phyloP scores from a whole-genome alignment of 352 stramenopile species.

The Hyaloperonospora brassicae region DNA sequence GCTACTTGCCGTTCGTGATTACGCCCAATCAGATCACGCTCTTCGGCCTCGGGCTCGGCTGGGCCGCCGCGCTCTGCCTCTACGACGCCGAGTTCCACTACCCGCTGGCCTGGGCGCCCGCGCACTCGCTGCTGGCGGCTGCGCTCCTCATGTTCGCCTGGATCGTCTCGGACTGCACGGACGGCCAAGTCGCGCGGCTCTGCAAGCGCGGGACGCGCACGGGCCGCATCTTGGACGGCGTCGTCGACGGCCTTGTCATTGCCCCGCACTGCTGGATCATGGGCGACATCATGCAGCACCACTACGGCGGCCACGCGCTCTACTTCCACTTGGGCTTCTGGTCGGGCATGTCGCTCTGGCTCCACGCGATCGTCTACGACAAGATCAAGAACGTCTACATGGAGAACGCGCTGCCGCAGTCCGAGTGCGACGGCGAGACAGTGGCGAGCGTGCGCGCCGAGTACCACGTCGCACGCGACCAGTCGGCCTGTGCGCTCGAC shows the following conservation, averaged over 20 bases:
- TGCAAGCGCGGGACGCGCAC: constrained; percentile 78
- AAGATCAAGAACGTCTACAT: constrained; percentile 86
- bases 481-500: constrained; percentile 56
- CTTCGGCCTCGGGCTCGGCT: constrained; percentile 64
- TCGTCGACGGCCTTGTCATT: constrained; percentile 71
- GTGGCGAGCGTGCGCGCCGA: constrained; percentile 73
- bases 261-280: constrained; percentile 64
- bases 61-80: constrained; percentile 54
- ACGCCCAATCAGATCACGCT: constrained; percentile 84
- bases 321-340: constrained; percentile 51
- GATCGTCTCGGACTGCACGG: constrained; percentile 82
- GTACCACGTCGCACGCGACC: constrained; percentile 48
- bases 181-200: constrained; percentile 72
- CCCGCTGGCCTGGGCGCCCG: constrained; percentile 52
- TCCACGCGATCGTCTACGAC: constrained; percentile 79
- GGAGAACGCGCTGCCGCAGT: constrained; percentile 73
- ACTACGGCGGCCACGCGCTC: constrained; percentile 35
- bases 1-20: constrained; percentile 77
- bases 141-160: constrained; percentile 66
- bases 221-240: constrained; percentile 68
- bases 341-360: constrained; percentile 62
- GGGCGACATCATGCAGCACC: constrained; percentile 42
- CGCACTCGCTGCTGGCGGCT: constrained; percentile 43
- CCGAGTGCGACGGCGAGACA: constrained; percentile 71
- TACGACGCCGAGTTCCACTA: constrained; percentile 80